phyloP scores from a whole-genome alignment of 2,329 filamentous ascomycete genomes.

The Pyrenochaeta sp. region DNA sequence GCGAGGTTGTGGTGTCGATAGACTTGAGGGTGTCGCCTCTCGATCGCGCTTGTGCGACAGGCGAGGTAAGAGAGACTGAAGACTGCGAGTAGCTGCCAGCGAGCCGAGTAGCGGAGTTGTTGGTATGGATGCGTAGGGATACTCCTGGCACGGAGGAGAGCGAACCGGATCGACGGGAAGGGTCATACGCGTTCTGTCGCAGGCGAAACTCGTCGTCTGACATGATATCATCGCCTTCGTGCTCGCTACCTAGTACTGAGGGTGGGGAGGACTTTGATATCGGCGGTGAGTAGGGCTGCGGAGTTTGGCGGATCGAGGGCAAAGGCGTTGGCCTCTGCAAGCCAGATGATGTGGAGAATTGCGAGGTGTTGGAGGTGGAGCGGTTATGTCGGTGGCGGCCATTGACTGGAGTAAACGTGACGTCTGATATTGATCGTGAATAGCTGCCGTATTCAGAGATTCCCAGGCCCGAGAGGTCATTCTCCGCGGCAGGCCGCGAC shows the following conservation, averaged over 20 bases:
- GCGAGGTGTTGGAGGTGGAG: constrained; percentile 64
- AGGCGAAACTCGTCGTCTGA: constrained; percentile 57
- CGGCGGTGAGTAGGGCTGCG: constrained; percentile 63
- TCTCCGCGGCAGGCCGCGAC: constrained; percentile 63
- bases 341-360: constrained; percentile 61
- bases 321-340: constrained; percentile 60
- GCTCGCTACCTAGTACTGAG: constrained; percentile 57
- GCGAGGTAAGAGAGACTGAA: constrained; percentile 60
- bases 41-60: constrained; percentile 51
- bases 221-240: constrained; percentile 55
- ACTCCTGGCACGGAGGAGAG: constrained; percentile 53
- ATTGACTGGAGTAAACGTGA: constrained; percentile 52
- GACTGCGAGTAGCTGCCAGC: constrained; percentile 61
- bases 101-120: constrained; percentile 56
- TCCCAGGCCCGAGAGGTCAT: constrained; percentile 63
- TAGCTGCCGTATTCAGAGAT: constrained; percentile 59
- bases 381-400: constrained; percentile 57
- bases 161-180: constrained; percentile 54
- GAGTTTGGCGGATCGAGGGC: constrained; percentile 65
- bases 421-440: constrained; percentile 53
- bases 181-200: constrained; percentile 49
- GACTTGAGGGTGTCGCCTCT: constrained; percentile 60
- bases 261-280: constrained; percentile 59
- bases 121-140: constrained; percentile 49
- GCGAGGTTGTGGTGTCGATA: constrained; percentile 59